Base-by-base conservation (phyloP, 805 yeast genomes). In the Saturnispora mendoncae region DNA sequence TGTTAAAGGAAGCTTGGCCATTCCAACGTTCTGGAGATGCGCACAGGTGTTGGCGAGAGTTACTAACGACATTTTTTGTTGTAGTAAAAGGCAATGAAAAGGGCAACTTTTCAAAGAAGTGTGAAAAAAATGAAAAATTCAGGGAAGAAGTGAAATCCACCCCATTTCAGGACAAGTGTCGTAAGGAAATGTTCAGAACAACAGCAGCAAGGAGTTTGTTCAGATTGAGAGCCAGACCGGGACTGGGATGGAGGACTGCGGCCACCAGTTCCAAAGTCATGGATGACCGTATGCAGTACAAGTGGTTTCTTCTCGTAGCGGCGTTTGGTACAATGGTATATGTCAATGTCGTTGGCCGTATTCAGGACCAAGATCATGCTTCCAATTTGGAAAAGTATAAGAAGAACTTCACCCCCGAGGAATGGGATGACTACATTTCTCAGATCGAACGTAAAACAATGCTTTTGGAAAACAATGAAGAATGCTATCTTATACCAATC, bases 21-120 rank as follows among this genome's bases (percentile, higher is more conserved):
- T 73, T 13, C 84, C 72, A 52, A 90, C 85, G 64, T 92, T 92
- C 61, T 86, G 94, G 47, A 92, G 59, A 57, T 90, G 97, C 18
- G 94, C 78, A 57, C 95, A 84, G 33, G 83, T 70, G 65, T 86
- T 74, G 12, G 90, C 92, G 47, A 92, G 71, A 50, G 79, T 81
- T 38, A 83, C 94, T 41, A 88, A 69, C 25, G 96, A 87, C 96
- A 90, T 87, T 42, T 4, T 23, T 27, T 14, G 9, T 21, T n/a
- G n/a, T n/a, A n/a, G n/a, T n/a, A n/a, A n/a, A n/a, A n/a, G n/a
- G 33, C n/a, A 6, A 20, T 14, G 20, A 29, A 14, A 6, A 14
- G 6, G 6, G 33, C 26, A 23, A 23, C 26, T n/a, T n/a, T n/a
- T n/a, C n/a, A n/a, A n/a, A n/a, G n/a, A 23, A 23, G 26, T 23